Base-by-base conservation (phyloP, 306 rosid species). In the Sechiopsis laciniata region DNA sequence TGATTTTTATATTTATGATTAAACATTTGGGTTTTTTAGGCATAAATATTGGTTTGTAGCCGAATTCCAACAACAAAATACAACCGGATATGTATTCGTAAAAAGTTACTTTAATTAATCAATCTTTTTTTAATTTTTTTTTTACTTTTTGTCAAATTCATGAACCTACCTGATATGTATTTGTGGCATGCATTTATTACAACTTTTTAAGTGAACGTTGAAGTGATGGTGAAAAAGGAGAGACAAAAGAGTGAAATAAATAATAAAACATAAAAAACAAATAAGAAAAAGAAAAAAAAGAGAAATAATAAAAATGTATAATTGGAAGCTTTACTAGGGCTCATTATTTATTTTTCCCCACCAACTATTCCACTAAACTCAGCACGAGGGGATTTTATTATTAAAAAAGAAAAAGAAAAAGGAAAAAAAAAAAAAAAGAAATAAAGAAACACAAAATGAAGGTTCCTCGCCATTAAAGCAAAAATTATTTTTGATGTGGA, bases 281-380 rank as follows among this genome's bases (percentile, higher is more conserved):
- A 17, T 26, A 16, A 54, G 10, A 55, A 55, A 15, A 17, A 55
- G 0, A 55, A n/a, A 5, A 52, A 17, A 1, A 11, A 21, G 20
- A 56, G 5, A 59, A 8, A 59, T 1, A 24, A 59, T 1, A 24
- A 59, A 60, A 57, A 57, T 10, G 40, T 15, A n/a, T 35, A 63
- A 8, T 35, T 63, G 24, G 50, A 66, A 40, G 53, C 55, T 45
- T 12, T 45, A 20, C 5, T 12, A 32, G 55, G 26, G 29, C 13
- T 48, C 12, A 40, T 62, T 35, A 57, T 57, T 40, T 17, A 2
- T 17, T 65, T 65, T 40, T 6, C 8, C 22, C 56, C 37, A 68
- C 73, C 73, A 68, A 68, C 73, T 68, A 48, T 48, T 68, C 73
- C 73, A 68, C 73, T 68, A 68, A 68, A 68, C 73, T 20, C 20